Percentiles rank a stretch among this genome's conserved stretches.
These are phyloP conservation scores for Cicer bijugum DNA, from an alignment of 306 rosid species.

Conservation along the genomic window DNA sequence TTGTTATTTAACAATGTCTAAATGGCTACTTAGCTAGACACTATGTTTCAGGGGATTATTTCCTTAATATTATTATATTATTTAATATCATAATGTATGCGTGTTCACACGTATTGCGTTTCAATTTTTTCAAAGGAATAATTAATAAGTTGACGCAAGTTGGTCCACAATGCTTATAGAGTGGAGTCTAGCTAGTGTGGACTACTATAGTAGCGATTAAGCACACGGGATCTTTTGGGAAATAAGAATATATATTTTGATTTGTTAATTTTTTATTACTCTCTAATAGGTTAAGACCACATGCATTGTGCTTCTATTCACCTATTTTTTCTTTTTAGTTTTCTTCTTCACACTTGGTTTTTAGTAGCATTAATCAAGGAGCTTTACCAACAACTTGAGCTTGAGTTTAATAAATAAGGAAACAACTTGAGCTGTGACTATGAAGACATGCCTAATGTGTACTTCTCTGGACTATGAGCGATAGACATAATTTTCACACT, in stretches of 20 bases:
- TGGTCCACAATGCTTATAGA: conserved; percentile 26
- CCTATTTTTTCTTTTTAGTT: neutral
- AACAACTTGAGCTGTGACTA: neutral
- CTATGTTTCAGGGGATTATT: neutral
- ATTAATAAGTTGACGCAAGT: conserved; percentile 1
- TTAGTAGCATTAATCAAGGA: neutral
- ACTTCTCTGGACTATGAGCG: too few relatives aligned
- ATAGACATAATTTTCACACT: too few relatives aligned
- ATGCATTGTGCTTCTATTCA: conserved; percentile 39
- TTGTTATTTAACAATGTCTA: conserved; percentile 13
- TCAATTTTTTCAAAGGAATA: neutral
- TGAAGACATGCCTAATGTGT: neutral
- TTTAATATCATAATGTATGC: neutral
- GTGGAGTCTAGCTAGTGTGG: neutral
- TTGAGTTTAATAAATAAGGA: too few relatives aligned
- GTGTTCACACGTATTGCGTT: conserved; percentile 26
- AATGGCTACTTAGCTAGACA: neutral
- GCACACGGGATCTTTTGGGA: conserved; percentile 33
- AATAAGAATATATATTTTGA: conserved; percentile 30
- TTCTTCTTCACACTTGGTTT: neutral
- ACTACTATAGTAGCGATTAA: neutral
- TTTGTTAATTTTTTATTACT: conserved; percentile 3
- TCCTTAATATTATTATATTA: neutral
- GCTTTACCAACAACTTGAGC: neutral
- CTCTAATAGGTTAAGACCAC: conserved; percentile 11